Conservation (phyloP, 371 early-diverging fungal genomes). For the Blastocladiella emersonii region DNA sequence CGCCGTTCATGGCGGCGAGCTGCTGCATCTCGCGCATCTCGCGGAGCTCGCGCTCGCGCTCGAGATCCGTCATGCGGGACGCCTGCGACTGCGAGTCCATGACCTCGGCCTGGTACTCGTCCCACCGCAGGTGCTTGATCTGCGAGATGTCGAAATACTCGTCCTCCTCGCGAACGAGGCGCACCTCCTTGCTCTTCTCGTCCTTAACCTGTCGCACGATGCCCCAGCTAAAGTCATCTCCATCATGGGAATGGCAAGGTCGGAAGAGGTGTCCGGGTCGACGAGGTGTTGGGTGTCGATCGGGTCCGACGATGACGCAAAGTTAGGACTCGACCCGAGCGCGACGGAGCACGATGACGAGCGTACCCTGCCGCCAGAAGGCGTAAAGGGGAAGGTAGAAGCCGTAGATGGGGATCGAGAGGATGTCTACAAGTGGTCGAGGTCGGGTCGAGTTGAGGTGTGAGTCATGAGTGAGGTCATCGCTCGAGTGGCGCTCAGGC, state of each 20-base stretch:
- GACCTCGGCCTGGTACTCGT: slow-evolving; percentile 4
- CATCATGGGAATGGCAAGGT: no score
- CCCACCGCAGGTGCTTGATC: slow-evolving; percentile 8
- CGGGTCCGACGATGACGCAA: slow-evolving; percentile 53
- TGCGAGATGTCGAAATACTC: slow-evolving; percentile 5
- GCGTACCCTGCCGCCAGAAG: slow-evolving; percentile 11
- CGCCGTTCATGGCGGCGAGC: no score
- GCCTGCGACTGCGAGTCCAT: slow-evolving; percentile 3
- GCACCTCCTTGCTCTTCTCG: slow-evolving; percentile 7
- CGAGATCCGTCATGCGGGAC: not conserved
- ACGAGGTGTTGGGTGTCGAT: no score
- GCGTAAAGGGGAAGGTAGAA: slow-evolving; percentile 32
- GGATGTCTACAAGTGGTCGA: no score
- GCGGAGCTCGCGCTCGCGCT: slow-evolving; percentile 2
- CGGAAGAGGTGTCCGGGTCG: no score
- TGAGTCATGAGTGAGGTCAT: slow-evolving; percentile 9
- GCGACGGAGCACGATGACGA: no score
- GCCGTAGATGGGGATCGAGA: slow-evolving; percentile 31
- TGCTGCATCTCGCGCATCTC: not conserved
- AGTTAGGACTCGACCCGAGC: no score
- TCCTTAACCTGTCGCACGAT: no score
- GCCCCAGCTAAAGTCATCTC: no score
- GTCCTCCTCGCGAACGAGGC: slow-evolving; percentile 6
- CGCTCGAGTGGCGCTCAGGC: no score
- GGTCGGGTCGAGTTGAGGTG: slow-evolving; percentile 10